Evolutionary conservation across 2,329 filamentous ascomycete genomes (phyloP).

Genomic region (Botrytis medusae): DNA sequence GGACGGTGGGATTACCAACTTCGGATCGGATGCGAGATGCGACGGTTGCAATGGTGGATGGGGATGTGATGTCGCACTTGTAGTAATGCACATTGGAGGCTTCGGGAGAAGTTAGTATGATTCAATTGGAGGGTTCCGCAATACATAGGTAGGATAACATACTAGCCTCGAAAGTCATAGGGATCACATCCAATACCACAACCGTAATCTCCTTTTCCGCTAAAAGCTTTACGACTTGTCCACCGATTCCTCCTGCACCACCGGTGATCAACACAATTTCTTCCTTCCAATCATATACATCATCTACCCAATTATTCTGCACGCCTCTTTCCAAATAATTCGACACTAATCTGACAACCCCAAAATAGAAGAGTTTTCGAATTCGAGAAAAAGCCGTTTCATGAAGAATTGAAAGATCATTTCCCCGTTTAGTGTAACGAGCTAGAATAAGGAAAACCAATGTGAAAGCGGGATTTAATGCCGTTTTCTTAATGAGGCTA

Average conservation of each 20-base stretch:
- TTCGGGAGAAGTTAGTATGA: conserved; percentile 28
- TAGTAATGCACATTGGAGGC: conserved; percentile 63
- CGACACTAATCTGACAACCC: conserved; percentile 50
- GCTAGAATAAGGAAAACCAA: conserved; percentile 63
- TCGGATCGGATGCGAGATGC: conserved; percentile 53
- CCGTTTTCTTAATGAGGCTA: conserved; percentile 57
- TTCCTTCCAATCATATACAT: conserved; percentile 62
- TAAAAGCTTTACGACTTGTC: conserved; percentile 62
- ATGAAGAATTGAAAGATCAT: conserved; percentile 53
- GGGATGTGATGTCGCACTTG: conserved; percentile 67
- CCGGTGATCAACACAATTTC: conserved; percentile 76
- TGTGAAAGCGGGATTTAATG: conserved; percentile 63
- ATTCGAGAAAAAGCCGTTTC: conserved; percentile 53
- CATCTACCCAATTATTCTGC: conserved; percentile 51
- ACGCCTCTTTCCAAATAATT: conserved; percentile 51
- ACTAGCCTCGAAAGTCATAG: conserved; percentile 54
- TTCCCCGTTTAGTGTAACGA: conserved; percentile 62
- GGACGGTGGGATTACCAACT: conserved; percentile 64
- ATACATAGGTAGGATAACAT: conserved; percentile 30
- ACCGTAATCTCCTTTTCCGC: conserved; percentile 65
- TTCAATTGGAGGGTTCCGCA: neutral
- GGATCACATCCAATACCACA: conserved; percentile 69
- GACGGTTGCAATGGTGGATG: conserved; percentile 51
- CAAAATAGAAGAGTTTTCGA: conserved; percentile 53
- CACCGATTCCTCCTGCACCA: conserved; percentile 72